Percentiles rank a stretch among this genome's conserved stretches.
Conservation (phyloP, 129 eudicot genomes). For the Flaveria linearis region DNA sequence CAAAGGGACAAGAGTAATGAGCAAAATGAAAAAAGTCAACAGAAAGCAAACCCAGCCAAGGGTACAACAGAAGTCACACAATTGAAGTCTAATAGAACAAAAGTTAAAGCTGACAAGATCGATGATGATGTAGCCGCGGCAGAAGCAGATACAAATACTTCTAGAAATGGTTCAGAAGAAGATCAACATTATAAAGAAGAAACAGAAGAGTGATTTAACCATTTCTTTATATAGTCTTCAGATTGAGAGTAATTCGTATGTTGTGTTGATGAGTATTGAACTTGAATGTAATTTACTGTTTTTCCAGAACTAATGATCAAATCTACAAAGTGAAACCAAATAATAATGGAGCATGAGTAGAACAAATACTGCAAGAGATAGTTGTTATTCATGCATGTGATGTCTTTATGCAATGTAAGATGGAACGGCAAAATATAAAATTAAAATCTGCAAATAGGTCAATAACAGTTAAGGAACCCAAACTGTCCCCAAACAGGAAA, state of each 20-base stretch:
- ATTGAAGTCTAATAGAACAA: neutral
- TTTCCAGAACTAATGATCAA: constrained; percentile 13
- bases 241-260: neutral
- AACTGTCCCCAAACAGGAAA: constrained; percentile 7
- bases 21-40: constrained; percentile 14
- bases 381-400: constrained; percentile 28
- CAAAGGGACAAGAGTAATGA: constrained; percentile 15
- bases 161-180: constrained; percentile 12
- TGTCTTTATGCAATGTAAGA: constrained; percentile 23
- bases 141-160: constrained; percentile 5
- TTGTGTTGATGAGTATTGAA: constrained; percentile 15
- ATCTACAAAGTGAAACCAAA: neutral
- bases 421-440: constrained; percentile 10
- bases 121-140: constrained; percentile 20
- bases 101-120: neutral
- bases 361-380: neutral
- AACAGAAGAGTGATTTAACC: constrained; percentile 27
- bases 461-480: constrained; percentile 16
- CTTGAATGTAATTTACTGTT: constrained; percentile 19
- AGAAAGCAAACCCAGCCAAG: constrained; percentile 20
- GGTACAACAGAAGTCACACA: neutral
- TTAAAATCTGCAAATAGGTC: constrained; percentile 21
- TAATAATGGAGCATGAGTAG: constrained; percentile 13
- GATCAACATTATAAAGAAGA: constrained; percentile 36
- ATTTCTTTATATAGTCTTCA: constrained; percentile 5